Percentiles rank a stretch among this genome's conserved stretches.
phyloP scores from a whole-genome alignment of 805 yeast genomes.

The Candida vartiovaarae region DNA sequence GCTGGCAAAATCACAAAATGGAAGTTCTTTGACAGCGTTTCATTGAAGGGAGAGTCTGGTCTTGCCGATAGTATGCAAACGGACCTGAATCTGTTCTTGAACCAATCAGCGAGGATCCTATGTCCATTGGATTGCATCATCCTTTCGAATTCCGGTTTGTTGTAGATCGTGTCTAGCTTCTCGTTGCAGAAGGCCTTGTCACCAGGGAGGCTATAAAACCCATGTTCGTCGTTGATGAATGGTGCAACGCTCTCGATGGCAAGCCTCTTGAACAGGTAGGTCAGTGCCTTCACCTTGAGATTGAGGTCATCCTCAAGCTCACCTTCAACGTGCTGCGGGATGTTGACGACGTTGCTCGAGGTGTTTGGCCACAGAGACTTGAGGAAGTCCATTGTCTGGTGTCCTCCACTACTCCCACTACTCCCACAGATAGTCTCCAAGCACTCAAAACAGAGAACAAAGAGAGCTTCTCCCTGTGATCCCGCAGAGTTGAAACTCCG shows the following conservation, averaged over 20 bases:
- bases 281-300: slow-evolving; percentile 51
- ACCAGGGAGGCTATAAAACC: slow-evolving; percentile 13
- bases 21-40: slow-evolving; percentile 16
- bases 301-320: slow-evolving; percentile 50
- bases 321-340: slow-evolving; percentile 43
- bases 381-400: slow-evolving; percentile 18
- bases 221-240: slow-evolving; percentile 31
- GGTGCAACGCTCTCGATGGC: slow-evolving; percentile 36
- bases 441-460: no score
- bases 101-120: slow-evolving; percentile 58
- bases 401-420: no score
- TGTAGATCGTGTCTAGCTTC: slow-evolving; percentile 52
- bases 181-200: slow-evolving; percentile 8
- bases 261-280: slow-evolving; percentile 50
- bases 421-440: no score
- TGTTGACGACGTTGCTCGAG: slow-evolving; percentile 29
- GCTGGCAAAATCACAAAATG: slow-evolving; percentile 34
- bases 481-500: no score
- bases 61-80: slow-evolving; percentile 44
- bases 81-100: slow-evolving; percentile 59
- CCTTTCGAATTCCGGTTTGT: slow-evolving; percentile 36
- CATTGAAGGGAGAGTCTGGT: slow-evolving; percentile 31
- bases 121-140: slow-evolving; percentile 48
- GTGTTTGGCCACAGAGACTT: slow-evolving; percentile 30
- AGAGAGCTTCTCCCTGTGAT: background rate